Evolutionary conservation across 768 basidiomycete species (phyloP), one percentile per base, ranked within the genome.

Genomic region (Rhodotorula kratochvilovae): DNA sequence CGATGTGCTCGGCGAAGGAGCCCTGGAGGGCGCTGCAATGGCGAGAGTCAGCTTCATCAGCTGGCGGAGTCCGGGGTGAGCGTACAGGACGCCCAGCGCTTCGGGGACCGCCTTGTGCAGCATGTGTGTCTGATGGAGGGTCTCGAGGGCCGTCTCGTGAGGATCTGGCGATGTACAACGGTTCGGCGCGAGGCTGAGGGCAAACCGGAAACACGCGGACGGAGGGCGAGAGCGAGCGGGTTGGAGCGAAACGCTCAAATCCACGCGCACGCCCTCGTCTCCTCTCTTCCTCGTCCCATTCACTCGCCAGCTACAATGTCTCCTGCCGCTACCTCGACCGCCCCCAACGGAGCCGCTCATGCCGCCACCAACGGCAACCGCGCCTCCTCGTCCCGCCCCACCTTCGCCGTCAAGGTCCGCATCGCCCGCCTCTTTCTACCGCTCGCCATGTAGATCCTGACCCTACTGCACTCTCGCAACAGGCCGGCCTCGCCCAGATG

Each of bases 1-100:
- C 80, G 79, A 90, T 85, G 80, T 97, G 94, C 81, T 97, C 94
- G 25, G 85, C 84, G 79, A 97, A 96, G 16, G 92, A 92, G 55
- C 94, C 94, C 80, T 96, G 94, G 51, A 97, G 84, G 48, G 94
- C 94, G 92, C 77, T 71, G 50, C 53, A 39, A 23, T 21, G 10
- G 50, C 42, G 33, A 50, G 29, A 10, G 19, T 55, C 19, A 35
- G 31, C 54, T 12, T 15, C 17, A 27, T 33, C 17, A 35, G 33
- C 19, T 7, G 19, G 11, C 33, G 56, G 33, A 23, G 19, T 45
- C 39, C 5, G 23, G 48, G 48, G 25, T 7, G 8, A 27, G 43
- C 60, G 51, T 10, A 65, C 67, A 72, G 67, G 25, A 72, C 71
- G 13, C 67, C 66, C 36, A 72, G 25, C 11, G 63, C 67, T 8